Evolutionary conservation across 2,329 filamentous ascomycete species (phyloP).

Genomic region (Scolecobasidium constrictum): DNA sequence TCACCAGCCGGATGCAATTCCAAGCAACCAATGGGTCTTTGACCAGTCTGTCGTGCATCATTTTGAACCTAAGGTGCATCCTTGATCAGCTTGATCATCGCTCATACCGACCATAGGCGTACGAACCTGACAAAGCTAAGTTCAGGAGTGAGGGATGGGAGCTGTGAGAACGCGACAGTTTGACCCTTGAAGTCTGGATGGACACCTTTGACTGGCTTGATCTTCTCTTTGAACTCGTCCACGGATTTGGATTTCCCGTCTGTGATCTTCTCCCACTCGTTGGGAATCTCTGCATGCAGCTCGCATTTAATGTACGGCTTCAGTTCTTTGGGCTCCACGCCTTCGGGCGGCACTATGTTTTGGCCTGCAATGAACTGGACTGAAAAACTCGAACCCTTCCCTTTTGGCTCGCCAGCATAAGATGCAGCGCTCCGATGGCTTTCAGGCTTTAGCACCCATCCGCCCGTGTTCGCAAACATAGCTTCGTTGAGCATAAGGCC

Average conservation of each 20-base stretch:
- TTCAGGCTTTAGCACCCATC: slow-evolving; percentile 76
- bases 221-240: slow-evolving; percentile 37
- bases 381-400: slow-evolving; percentile 36
- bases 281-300: slow-evolving; percentile 59
- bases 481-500: slow-evolving; percentile 94
- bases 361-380: slow-evolving; percentile 71
- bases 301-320: slow-evolving; percentile 69
- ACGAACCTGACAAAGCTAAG: slow-evolving; percentile 37
- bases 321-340: slow-evolving; percentile 46
- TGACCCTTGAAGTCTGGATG: slow-evolving; percentile 35
- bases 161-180: slow-evolving; percentile 30
- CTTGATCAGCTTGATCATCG: too few species aligned
- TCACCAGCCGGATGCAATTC: slow-evolving; percentile 70
- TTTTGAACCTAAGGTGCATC: slow-evolving; percentile 67
- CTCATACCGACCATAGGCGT: too few species aligned
- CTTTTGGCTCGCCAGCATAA: slow-evolving; percentile 27
- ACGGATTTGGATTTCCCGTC: slow-evolving; percentile 39
- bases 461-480: slow-evolving; percentile 73
- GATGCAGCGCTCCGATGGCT: slow-evolving; percentile 47
- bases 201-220: slow-evolving; percentile 30
- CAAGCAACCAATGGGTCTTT: slow-evolving; percentile 73
- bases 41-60: slow-evolving; percentile 75
- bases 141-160: slow-evolving; percentile 33
- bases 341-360: slow-evolving; percentile 51
- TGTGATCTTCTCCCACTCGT: slow-evolving; percentile 2